These are phyloP conservation scores for Podosphaera aphanis DNA, from an alignment of 2,329 filamentous ascomycete species.

Conservation along the genomic window DNA sequence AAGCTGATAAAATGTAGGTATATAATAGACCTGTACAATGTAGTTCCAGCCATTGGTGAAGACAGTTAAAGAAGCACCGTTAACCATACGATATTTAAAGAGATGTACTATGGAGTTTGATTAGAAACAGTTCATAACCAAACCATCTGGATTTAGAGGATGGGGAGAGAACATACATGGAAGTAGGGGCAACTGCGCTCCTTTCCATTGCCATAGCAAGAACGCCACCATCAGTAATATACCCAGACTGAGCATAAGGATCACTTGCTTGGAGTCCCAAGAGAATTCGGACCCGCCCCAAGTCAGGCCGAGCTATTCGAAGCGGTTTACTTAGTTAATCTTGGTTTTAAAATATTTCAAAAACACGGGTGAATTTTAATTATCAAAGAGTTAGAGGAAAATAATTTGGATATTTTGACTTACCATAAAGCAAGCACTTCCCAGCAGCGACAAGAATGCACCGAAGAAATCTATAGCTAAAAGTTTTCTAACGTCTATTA, in stretches of 20 bases:
- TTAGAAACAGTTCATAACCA: neutral
- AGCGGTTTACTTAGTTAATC: neutral
- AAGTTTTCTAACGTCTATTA: neutral
- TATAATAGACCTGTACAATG: neutral
- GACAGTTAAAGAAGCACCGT: neutral
- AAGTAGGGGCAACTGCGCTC: conserved; percentile 58
- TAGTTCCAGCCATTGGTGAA: neutral
- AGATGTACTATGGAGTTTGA: conserved; percentile 23
- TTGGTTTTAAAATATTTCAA: neutral
- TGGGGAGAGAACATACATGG: conserved; percentile 16
- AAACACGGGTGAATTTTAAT: neutral
- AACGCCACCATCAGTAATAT: conserved; percentile 34
- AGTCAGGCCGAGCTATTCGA: conserved; percentile 49
- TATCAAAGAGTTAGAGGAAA: neutral
- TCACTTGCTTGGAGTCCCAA: conserved; percentile 18
- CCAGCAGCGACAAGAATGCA: conserved; percentile 37
- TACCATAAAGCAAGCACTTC: conserved; percentile 46
- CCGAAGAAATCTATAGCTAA: neutral
- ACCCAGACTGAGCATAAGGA: conserved; percentile 34
- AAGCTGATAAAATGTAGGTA: neutral
- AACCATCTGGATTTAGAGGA: neutral
- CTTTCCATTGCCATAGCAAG: conserved; percentile 44
- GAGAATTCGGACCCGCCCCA: conserved; percentile 57
- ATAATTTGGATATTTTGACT: neutral
- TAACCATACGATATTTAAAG: conserved; percentile 29